These are phyloP conservation scores for Oldenlandia corymbosa DNA, from an alignment of 257 asterid species.

Conservation along the genomic window DNA sequence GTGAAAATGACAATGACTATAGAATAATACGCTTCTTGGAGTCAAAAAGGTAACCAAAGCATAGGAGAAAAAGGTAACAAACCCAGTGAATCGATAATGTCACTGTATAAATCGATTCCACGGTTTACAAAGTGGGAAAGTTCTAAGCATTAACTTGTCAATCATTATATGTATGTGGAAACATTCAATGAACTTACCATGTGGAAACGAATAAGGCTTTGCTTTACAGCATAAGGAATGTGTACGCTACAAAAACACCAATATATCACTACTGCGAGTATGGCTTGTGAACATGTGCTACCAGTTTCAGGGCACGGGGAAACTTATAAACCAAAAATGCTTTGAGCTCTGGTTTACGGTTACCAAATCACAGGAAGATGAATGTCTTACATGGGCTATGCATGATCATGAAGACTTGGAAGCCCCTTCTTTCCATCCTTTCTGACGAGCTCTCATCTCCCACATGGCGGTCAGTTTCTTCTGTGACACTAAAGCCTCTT, in stretches of 20 bases:
- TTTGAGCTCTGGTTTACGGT: slow-evolving; percentile 3
- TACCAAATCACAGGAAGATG: slow-evolving; percentile 7
- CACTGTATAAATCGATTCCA: background rate
- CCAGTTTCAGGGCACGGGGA: too few relatives aligned
- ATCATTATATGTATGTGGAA: background rate
- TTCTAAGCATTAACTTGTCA: background rate
- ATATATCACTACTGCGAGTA: background rate
- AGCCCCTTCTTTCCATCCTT: slow-evolving; percentile 80
- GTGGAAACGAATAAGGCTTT: slow-evolving; percentile 18
- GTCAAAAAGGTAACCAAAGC: too few relatives aligned
- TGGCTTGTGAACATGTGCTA: background rate
- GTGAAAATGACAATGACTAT: too few relatives aligned
- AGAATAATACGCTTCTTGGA: too few relatives aligned
- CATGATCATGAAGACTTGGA: slow-evolving; percentile 24
- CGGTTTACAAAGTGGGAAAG: background rate
- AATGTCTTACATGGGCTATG: slow-evolving; percentile 18
- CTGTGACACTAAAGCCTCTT: slow-evolving; percentile 59
- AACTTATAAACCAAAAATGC: slow-evolving; percentile 1
- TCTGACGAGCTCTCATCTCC: slow-evolving; percentile 86
- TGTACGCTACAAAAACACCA: slow-evolving; percentile 5
- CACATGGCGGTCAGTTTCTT: slow-evolving; percentile 65
- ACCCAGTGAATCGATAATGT: background rate
- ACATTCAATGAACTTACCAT: background rate
- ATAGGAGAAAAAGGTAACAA: background rate
- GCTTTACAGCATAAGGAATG: slow-evolving; percentile 4